A percentile compares a stretch with the other conserved stretches of the same genome.
These are phyloP conservation scores for Tylopilus balloui DNA, from an alignment of 768 basidiomycete genomes.

Conservation along the genomic window DNA sequence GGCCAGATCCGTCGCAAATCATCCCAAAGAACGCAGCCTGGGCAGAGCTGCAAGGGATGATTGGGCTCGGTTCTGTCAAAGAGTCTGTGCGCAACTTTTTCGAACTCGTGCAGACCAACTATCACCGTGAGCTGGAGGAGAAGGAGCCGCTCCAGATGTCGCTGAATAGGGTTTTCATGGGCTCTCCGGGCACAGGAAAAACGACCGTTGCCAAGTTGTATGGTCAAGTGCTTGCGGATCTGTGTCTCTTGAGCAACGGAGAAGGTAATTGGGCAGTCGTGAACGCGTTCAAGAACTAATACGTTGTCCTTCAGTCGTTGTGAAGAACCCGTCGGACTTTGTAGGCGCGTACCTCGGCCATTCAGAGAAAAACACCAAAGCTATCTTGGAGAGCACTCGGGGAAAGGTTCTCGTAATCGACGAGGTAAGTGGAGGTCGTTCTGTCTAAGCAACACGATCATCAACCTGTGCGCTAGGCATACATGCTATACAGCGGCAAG, in stretches of 20 bases:
- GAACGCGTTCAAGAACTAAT: background rate
- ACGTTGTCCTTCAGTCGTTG: constrained; percentile 40
- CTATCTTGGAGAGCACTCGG: constrained; percentile 50
- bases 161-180: constrained; percentile 62
- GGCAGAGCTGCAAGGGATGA: constrained; percentile 47
- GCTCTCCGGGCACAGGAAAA: constrained; percentile 69
- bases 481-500: constrained; percentile 51
- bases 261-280: constrained; percentile 44
- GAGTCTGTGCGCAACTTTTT: constrained; percentile 46
- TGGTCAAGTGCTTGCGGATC: constrained; percentile 56
- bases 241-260: constrained; percentile 64
- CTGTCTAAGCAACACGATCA: background rate
- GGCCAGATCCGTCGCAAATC: constrained; percentile 54
- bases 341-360: constrained; percentile 54
- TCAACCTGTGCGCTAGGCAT: constrained; percentile 7
- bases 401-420: constrained; percentile 72
- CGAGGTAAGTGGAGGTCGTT: constrained; percentile 41
- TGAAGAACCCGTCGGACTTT: constrained; percentile 69
- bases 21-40: constrained; percentile 45
- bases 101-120: constrained; percentile 47
- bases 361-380: constrained; percentile 63
- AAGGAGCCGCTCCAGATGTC: constrained; percentile 48
- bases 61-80: constrained; percentile 57
- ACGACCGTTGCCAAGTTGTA: constrained; percentile 67
- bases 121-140: constrained; percentile 55